phyloP scores from a whole-genome alignment of 106 monocot genomes.

The Platanthera zijinensis region DNA sequence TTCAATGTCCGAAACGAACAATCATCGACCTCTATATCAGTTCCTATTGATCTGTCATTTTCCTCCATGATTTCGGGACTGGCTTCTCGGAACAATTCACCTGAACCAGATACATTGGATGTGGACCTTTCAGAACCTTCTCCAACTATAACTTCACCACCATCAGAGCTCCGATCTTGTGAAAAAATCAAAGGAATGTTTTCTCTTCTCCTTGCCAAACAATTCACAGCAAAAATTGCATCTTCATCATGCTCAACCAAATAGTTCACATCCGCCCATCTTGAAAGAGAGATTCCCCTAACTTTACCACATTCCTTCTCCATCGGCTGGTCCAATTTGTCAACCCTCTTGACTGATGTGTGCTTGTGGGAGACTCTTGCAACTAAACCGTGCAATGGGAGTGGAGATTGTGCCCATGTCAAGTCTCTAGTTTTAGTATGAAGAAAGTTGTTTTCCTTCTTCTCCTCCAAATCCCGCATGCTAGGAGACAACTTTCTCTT shows the following conservation, averaged over 20 bases:
- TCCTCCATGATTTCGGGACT: slow-evolving; percentile 14
- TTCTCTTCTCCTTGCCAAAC: slow-evolving; percentile 18
- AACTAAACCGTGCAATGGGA: neutral
- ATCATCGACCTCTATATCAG: neutral
- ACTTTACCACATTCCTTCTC: slow-evolving; percentile 7
- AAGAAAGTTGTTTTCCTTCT: slow-evolving; percentile 10
- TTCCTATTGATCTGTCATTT: neutral
- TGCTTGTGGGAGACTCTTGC: neutral
- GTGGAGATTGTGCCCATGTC: neutral
- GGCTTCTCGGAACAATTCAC: slow-evolving; percentile 10
- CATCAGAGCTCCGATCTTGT: slow-evolving; percentile 27
- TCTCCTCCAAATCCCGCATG: slow-evolving; percentile 41
- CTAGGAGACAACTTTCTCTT: slow-evolving; percentile 67
- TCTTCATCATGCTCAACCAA: slow-evolving; percentile 15
- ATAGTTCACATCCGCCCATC: slow-evolving; percentile 30
- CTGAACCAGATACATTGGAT: slow-evolving; percentile 12
- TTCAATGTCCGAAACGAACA: slow-evolving; percentile 16
- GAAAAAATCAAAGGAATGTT: slow-evolving; percentile 12
- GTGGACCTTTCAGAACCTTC: slow-evolving; percentile 20
- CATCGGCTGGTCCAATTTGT: neutral
- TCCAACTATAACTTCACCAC: slow-evolving; percentile 24
- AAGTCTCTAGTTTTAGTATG: neutral
- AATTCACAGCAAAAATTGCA: neutral
- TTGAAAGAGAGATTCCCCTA: slow-evolving; percentile 25
- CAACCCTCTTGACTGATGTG: neutral